Base-by-base conservation (phyloP, 345 rosid species). In the Populus simonii region DNA sequence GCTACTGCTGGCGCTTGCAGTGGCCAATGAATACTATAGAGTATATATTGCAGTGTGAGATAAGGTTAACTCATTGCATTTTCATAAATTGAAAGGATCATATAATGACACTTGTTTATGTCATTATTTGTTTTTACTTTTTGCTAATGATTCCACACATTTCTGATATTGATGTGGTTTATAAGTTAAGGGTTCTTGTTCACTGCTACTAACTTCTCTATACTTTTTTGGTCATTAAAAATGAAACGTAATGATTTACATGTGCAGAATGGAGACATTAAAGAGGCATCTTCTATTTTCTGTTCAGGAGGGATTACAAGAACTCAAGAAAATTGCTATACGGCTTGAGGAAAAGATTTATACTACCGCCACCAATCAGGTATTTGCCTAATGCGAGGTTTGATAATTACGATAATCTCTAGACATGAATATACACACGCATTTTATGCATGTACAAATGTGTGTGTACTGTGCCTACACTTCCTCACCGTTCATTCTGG, bases 321-420 rank as follows among this genome's bases (percentile, higher is more conserved):
- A 90, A 80, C 91, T 92, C 55, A 88, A 81, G 82, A 91, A 91
- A 79, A 88, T 92, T 76, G 97, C 95, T 57, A 86, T 78, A 66
- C 84, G 93, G 79, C 92, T 92, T 36, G 99, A 96, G 90, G 94
- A 93, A 77, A 93, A 88, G 85, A 90, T 80, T 66, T 93, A 84
- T 78, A 84, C 83, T 11, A 88, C 88, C 72, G 97, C 98, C 68
- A 55, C 71, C 51, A 87, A 84, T 84, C 96, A 80, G 98, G 98
- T 93, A 81, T 55, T 31, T 55, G 16, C 10, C 6, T n/a, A 22
- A 45, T 13, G 38, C 45, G 41, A 29, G 9, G 25, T 29, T 29
- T 2, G 2, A 29, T 29, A 29, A 29, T 29, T 29, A 1, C 2
- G 33, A 27, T 17, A 66, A 1, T 66, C 43, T 16, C 33, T 29